phyloP scores from a whole-genome alignment of 2,329 filamentous ascomycete species.

The Drechslera avenae region DNA sequence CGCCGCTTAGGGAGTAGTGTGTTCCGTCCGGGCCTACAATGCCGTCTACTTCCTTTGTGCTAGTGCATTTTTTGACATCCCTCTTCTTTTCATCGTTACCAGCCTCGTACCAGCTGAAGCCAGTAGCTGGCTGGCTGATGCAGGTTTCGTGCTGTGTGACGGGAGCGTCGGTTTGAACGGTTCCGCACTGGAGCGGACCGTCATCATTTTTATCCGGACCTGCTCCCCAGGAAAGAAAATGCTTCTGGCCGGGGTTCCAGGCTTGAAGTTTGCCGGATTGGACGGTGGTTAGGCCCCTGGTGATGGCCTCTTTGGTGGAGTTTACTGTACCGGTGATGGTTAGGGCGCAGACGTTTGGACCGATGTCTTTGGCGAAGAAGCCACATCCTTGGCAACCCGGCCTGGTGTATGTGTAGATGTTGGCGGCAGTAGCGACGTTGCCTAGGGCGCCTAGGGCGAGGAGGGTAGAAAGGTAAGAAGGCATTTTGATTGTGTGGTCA shows the following conservation, averaged over 20 bases:
- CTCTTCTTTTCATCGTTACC: background rate
- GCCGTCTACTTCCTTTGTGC: background rate
- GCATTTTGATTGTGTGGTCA: background rate
- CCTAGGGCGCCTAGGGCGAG: background rate
- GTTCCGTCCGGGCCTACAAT: background rate
- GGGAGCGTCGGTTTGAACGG: too few species aligned
- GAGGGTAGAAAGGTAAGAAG: background rate
- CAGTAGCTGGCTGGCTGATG: background rate
- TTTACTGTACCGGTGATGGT: background rate
- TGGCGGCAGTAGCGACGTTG: background rate
- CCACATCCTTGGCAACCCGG: background rate
- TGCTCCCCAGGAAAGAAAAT: background rate
- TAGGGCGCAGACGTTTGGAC: constrained; percentile 7
- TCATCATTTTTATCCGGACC: background rate
- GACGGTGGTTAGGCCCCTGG: background rate
- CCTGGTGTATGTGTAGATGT: constrained; percentile 8
- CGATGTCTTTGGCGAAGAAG: constrained; percentile 7
- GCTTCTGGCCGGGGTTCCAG: background rate
- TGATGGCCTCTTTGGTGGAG: background rate
- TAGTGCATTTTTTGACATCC: background rate
- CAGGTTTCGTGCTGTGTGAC: background rate
- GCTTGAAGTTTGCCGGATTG: constrained; percentile 2
- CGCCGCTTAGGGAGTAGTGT: background rate
- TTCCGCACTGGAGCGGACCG: constrained; percentile 1
- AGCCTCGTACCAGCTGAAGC: constrained; percentile 2